phyloP scores from a whole-genome alignment of 352 stramenopile genomes.

The Phytophthora aleatoria region DNA sequence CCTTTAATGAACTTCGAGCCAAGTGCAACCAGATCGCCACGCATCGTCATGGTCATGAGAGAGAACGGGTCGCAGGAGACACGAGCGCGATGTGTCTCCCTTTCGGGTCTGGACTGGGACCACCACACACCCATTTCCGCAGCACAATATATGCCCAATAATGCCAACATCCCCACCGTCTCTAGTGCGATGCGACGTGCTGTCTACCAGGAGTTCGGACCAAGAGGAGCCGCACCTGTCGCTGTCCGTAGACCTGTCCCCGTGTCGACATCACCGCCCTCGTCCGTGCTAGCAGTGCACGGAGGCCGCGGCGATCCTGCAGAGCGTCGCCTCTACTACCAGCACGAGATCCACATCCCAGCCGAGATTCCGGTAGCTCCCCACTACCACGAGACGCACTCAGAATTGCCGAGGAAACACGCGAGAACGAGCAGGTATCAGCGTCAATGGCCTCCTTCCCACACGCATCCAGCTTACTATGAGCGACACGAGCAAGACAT shows the following conservation, averaged over 20 bases:
- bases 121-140: not conserved
- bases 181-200: constrained; percentile 7
- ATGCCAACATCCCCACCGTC: constrained; percentile 1
- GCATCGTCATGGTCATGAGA: constrained; percentile 3
- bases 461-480: constrained; percentile 6
- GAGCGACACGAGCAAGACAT: constrained; percentile 7
- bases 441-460: not conserved
- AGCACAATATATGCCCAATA: not conserved
- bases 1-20: not conserved
- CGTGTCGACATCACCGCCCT: not conserved
- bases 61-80: not conserved
- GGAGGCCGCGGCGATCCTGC: not conserved
- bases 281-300: not conserved
- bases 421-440: constrained; percentile 7
- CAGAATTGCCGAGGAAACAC: constrained; percentile 8
- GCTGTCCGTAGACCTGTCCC: not conserved
- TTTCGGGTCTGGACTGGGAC: not conserved
- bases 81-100: not conserved
- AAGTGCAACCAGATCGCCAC: not conserved
- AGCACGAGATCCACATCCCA: constrained; percentile 19
- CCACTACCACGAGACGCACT: constrained; percentile 1
- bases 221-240: not conserved
- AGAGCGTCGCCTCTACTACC: constrained; percentile 20
- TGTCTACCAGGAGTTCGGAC: constrained; percentile 11
- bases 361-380: constrained; percentile 7